Conservation (phyloP, 2,329 filamentous ascomycete species). For the Clarireedia homoeocarpa region DNA sequence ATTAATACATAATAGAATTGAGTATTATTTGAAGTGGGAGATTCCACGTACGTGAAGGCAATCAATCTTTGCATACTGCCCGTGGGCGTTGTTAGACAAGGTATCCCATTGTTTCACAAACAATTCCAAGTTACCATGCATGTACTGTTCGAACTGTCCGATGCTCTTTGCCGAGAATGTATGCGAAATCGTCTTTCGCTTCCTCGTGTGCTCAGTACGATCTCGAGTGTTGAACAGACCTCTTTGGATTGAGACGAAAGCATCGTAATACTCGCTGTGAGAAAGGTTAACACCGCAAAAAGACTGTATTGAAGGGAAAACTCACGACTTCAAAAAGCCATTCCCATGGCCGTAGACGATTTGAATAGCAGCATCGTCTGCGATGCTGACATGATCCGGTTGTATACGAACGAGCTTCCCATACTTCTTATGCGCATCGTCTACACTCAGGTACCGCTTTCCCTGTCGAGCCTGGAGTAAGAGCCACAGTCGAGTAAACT, state of each 20-base stretch:
- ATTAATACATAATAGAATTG: background rate
- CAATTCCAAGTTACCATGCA: slow-evolving; percentile 67
- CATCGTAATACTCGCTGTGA: slow-evolving; percentile 76
- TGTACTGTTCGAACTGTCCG: slow-evolving; percentile 81
- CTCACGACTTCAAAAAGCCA: slow-evolving; percentile 62
- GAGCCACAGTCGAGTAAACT: slow-evolving; percentile 76
- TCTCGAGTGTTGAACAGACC: slow-evolving; percentile 86
- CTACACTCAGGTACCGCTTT: slow-evolving; percentile 54
- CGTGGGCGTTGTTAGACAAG: slow-evolving; percentile 37
- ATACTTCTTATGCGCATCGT: slow-evolving; percentile 61
- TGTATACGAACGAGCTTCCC: slow-evolving; percentile 78
- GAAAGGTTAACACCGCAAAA: background rate
- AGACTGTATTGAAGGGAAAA: background rate
- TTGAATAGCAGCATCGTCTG: slow-evolving; percentile 69
- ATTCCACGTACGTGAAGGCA: slow-evolving; percentile 45
- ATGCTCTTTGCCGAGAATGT: slow-evolving; percentile 80
- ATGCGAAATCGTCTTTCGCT: slow-evolving; percentile 82
- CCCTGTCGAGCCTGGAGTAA: slow-evolving; percentile 59
- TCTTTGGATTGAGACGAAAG: slow-evolving; percentile 78
- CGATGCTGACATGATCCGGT: slow-evolving; percentile 76
- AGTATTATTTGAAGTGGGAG: background rate
- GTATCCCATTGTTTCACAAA: slow-evolving; percentile 68
- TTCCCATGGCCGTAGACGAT: slow-evolving; percentile 74
- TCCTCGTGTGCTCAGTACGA: slow-evolving; percentile 72
- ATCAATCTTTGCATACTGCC: slow-evolving; percentile 56